Evolutionary conservation across 2,329 filamentous ascomycete genomes (phyloP).

Genomic region (Pyricularia grisea): DNA sequence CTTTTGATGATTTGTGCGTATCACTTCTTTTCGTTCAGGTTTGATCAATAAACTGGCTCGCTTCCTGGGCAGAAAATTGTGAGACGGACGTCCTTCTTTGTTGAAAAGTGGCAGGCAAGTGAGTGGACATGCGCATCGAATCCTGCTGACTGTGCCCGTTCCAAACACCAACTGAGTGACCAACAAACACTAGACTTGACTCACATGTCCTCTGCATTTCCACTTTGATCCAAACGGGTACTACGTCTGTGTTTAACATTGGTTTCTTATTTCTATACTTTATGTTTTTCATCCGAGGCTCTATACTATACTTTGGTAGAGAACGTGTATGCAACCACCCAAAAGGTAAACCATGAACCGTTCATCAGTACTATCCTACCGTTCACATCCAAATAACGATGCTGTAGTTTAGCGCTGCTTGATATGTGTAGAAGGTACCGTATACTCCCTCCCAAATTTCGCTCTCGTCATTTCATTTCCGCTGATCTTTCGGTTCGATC

Average conservation of each 20-base stretch:
- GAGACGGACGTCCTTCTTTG: neutral
- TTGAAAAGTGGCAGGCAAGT: neutral
- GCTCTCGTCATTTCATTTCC: neutral
- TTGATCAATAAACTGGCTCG: neutral
- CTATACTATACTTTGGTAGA: neutral
- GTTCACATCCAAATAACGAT: neutral
- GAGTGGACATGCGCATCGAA: neutral
- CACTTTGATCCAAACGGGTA: neutral
- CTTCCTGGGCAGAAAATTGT: neutral
- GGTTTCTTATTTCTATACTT: neutral
- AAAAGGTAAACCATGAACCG: neutral
- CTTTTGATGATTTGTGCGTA: no score
- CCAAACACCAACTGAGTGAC: neutral
- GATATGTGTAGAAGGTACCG: neutral
- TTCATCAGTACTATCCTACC: neutral
- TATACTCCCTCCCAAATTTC: neutral
- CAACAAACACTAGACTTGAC: neutral
- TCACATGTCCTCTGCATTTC: neutral
- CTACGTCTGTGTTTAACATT: neutral
- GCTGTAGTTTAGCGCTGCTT: neutral
- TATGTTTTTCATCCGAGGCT: neutral
- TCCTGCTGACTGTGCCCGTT: neutral
- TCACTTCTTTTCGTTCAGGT: constrained; percentile 3
- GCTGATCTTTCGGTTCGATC: neutral
- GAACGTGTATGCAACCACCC: neutral